Base-by-base conservation (phyloP, 306 rosid genomes). In the Quercus alba region DNA sequence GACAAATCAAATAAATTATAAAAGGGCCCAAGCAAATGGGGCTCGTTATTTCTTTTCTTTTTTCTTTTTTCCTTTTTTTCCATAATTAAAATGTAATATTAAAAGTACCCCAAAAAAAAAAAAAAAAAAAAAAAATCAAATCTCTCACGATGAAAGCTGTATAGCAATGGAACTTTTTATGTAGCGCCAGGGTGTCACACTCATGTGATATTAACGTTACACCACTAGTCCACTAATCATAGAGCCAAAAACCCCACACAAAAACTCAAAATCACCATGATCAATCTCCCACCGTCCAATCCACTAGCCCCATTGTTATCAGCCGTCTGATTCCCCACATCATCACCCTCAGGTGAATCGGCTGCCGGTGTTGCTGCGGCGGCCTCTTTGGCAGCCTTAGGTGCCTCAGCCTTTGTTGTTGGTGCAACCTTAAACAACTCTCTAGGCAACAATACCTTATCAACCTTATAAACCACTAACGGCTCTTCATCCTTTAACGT, bases 401-500 rank as follows among this genome's bases (percentile, higher is more conserved):
- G n/a, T 58, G 78, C 78, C 31, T 72, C 62, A 11, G 54, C 52
- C 15, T 31, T 3, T 0, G 88, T 1, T 14, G 79, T 82, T 17
- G 5, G 67, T 0, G 52, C 66, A 1, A 25, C 78, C 91, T 95
- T 95, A 33, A 86, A 95, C 83, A 95, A 56, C 77, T 93, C 99
- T 46, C 72, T 79, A 0, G 99, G 99, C 91, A 87, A 15, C 92
- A 95, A 67, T 0, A 95, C 94, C 81, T 90, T 93, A 75, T 84
- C 71, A 17, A 93, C 67, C 91, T 91, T 90, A 21, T 91, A 95
- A 2, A 89, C 83, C 15, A 92, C 94, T 35, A 91, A 75, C 8
- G 99, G 99, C 13, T 95, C 99, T 51, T 91, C 82, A 23, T 95
- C 99, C 13, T 90, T 83, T 72, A 93, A 33, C 2, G 99, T 95